Conservation (phyloP, 2,329 filamentous ascomycete species). For the Fusarium sp. region DNA sequence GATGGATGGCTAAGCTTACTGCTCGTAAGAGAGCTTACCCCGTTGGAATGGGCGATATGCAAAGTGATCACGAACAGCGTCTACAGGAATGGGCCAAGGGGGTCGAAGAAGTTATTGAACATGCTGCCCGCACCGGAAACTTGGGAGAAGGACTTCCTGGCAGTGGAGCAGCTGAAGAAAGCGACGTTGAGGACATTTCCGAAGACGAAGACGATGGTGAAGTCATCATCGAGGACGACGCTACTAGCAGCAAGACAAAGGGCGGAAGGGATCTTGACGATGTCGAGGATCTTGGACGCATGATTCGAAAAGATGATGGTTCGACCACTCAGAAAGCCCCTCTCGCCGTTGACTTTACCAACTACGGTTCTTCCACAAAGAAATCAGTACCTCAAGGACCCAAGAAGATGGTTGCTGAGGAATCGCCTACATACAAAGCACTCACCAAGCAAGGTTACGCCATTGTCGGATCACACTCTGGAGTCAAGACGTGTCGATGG, state of each 20-base stretch:
- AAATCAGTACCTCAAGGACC: conserved; percentile 57
- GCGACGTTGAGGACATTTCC: conserved; percentile 77
- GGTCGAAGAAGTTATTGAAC: conserved; percentile 75
- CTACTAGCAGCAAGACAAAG: conserved; percentile 53
- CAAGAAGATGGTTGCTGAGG: conserved; percentile 95
- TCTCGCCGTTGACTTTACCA: conserved; percentile 90
- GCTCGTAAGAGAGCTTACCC: conserved; percentile 87
- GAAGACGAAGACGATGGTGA: conserved; percentile 70
- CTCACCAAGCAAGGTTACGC: conserved; percentile 97
- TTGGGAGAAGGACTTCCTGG: conserved; percentile 76
- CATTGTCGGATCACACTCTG: conserved; percentile 94
- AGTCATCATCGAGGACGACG: conserved; percentile 55
- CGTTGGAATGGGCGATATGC: conserved; percentile 87
- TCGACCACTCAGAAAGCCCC: conserved; percentile 49
- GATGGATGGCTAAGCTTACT: conserved; percentile 97
- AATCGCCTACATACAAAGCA: conserved; percentile 86
- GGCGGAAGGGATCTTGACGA: conserved; percentile 70
- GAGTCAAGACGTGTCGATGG: conserved; percentile 98
- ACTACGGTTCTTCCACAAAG: conserved; percentile 67
- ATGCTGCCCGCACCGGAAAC: conserved; percentile 68
- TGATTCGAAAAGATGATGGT: conserved; percentile 62
- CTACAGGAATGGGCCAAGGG: conserved; percentile 83
- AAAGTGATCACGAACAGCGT: conserved; percentile 73
- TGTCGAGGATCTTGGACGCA: conserved; percentile 83
- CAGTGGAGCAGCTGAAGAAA: conserved; percentile 86